phyloP scores from a whole-genome alignment of 192 early-diverging fungal species.

The Mortierella alpina region DNA sequence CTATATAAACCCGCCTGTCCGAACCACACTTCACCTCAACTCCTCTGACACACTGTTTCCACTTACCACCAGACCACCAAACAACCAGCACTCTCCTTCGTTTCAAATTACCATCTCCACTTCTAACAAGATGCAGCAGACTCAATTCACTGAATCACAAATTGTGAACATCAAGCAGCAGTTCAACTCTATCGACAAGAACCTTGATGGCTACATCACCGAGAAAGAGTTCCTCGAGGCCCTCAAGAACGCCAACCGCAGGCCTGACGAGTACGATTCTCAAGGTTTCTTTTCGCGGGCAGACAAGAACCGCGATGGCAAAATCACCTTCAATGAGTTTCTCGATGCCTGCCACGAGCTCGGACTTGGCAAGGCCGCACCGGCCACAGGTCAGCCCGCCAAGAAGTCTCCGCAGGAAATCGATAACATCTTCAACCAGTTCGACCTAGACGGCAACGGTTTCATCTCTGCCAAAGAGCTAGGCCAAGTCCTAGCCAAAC shows the following conservation, averaged over 20 bases:
- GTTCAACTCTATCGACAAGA: constrained; percentile 40
- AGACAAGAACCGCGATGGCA: constrained; percentile 75
- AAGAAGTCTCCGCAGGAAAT: constrained; percentile 20
- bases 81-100: neutral
- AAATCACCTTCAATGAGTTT: constrained; percentile 71
- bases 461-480: constrained; percentile 58
- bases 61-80: neutral
- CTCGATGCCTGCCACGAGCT: constrained; percentile 55
- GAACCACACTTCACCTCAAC: too few relatives aligned
- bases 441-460: constrained; percentile 63
- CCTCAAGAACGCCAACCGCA: constrained; percentile 59
- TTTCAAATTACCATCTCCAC: too few relatives aligned
- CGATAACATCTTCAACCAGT: constrained; percentile 42
- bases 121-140: too few relatives aligned
- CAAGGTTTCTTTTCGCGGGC: constrained; percentile 77
- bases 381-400: neutral
- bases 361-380: neutral
- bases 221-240: constrained; percentile 27
- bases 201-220: constrained; percentile 43
- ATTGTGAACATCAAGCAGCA: constrained; percentile 3
- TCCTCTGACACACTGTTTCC: neutral
- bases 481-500: constrained; percentile 46
- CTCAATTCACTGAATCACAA: constrained; percentile 5
- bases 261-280: constrained; percentile 70
- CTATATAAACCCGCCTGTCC: too few relatives aligned